Evolutionary conservation across 129 eudicot genomes (phyloP).

Genomic region (Chrysanthemum seticuspe): DNA sequence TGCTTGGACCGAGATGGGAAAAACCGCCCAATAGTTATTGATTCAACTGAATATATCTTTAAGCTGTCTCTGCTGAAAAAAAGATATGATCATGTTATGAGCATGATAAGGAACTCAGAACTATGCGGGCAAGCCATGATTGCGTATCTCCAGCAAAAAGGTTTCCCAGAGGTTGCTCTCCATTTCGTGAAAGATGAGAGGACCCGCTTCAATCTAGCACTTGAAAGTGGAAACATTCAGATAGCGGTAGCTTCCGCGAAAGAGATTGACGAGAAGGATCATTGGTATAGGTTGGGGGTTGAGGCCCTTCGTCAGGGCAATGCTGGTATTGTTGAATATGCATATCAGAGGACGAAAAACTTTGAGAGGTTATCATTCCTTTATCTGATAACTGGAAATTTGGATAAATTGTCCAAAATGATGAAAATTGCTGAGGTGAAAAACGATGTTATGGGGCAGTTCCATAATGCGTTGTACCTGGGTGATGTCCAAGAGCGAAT

Average conservation of each 20-base stretch:
- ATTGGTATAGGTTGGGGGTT: constrained; percentile 73
- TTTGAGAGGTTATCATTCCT: constrained; percentile 71
- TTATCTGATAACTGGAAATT: constrained; percentile 64
- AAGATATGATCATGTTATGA: constrained; percentile 74
- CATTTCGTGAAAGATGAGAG: constrained; percentile 76
- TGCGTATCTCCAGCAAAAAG: constrained; percentile 78
- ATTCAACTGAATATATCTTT: constrained; percentile 67
- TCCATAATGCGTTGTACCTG: constrained; percentile 66
- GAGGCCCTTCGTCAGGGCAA: constrained; percentile 87
- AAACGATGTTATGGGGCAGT: constrained; percentile 79
- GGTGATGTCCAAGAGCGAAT: constrained; percentile 66
- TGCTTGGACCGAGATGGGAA: constrained; percentile 85
- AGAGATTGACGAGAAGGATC: constrained; percentile 74
- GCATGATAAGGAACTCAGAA: constrained; percentile 74
- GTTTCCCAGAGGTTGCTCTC: constrained; percentile 78
- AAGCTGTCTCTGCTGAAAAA: constrained; percentile 58
- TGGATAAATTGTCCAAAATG: constrained; percentile 72
- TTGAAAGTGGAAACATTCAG: constrained; percentile 76
- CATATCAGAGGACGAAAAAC: constrained; percentile 72
- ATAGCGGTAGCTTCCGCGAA: constrained; percentile 77
- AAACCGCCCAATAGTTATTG: constrained; percentile 61
- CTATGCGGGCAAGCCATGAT: constrained; percentile 87
- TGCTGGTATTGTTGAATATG: constrained; percentile 73
- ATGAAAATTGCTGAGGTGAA: constrained; percentile 78
- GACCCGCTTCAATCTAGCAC: constrained; percentile 66